phyloP scores from a whole-genome alignment of 345 rosid species.

The Cochlearia excelsa region DNA sequence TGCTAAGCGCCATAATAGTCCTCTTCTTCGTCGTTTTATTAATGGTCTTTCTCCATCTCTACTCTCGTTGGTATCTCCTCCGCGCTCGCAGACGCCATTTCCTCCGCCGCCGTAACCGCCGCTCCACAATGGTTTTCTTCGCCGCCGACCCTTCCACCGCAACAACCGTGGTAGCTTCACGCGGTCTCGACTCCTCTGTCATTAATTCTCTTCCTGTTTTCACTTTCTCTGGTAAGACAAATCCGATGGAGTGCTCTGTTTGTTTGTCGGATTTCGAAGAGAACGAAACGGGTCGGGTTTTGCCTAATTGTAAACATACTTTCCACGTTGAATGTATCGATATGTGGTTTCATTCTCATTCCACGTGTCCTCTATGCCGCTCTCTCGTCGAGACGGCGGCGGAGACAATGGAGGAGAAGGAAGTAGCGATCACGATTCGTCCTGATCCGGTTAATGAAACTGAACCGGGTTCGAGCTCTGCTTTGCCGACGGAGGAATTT shows the following conservation, averaged over 20 bases:
- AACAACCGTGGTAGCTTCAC: conserved; percentile 15
- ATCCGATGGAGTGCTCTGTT: conserved; percentile 68
- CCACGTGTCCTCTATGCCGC: conserved; percentile 92
- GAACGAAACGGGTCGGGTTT: conserved; percentile 63
- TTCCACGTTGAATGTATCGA: conserved; percentile 86
- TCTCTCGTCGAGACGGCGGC: conserved; percentile 47
- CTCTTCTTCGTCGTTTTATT: conserved; percentile 68
- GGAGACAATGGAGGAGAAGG: conserved; percentile 9
- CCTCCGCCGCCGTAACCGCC: conserved; percentile 45
- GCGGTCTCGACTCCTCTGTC: conserved; percentile 61
- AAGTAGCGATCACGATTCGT: conserved; percentile 23
- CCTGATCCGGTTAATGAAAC: conserved; percentile 20
- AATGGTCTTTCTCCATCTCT: conserved; percentile 72
- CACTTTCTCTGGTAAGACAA: conserved; percentile 48
- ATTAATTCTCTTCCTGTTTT: conserved; percentile 68
- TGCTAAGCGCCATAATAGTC: conserved; percentile 63
- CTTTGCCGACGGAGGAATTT: conserved; percentile 20
- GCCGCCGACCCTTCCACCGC: conserved; percentile 38
- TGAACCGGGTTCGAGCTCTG: conserved; percentile 36
- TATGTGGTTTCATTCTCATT: conserved; percentile 96
- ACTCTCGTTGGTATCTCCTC: conserved; percentile 88
- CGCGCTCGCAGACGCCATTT: conserved; percentile 50
- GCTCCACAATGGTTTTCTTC: conserved; percentile 54
- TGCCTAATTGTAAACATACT: conserved; percentile 79
- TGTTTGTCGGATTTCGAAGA: conserved; percentile 87